Percentiles rank a stretch among this genome's conserved stretches.
phyloP scores from a whole-genome alignment of 2,329 filamentous ascomycete genomes.

The Stylonectria norvegica region DNA sequence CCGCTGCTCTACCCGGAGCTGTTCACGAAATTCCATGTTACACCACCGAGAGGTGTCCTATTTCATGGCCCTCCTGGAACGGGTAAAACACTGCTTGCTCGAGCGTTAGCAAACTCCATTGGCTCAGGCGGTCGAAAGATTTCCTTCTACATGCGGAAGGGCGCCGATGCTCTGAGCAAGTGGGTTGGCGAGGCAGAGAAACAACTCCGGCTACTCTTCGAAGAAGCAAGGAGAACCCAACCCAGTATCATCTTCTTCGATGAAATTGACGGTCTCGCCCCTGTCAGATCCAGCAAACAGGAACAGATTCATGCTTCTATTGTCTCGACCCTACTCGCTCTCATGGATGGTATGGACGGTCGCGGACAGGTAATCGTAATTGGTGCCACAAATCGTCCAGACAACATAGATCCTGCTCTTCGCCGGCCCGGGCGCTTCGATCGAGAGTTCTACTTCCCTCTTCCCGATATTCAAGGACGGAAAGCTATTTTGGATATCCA shows the following conservation, averaged over 20 bases:
- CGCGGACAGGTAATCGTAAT: conserved; percentile 97
- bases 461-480: conserved; percentile 77
- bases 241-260: conserved; percentile 99
- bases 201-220: conserved; percentile 88
- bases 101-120: conserved; percentile 87
- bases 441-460: conserved; percentile 94
- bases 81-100: conserved; percentile 93
- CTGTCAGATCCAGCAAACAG: conserved; percentile 94
- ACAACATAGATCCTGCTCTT: conserved; percentile 94
- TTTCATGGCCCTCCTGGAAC: conserved; percentile 98
- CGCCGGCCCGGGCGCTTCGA: conserved; percentile 93
- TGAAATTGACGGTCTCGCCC: conserved; percentile 94
- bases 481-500: conserved; percentile 92
- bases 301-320: conserved; percentile 99
- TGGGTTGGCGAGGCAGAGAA: conserved; percentile 98
- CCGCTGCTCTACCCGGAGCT: conserved; percentile 93
- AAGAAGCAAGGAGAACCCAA: conserved; percentile 91
- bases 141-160: conserved; percentile 99
- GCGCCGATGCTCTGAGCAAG: conserved; percentile 94
- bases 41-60: conserved; percentile 87
- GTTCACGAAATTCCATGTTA: conserved; percentile 87
- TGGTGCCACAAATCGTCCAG: conserved; percentile 94
- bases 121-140: conserved; percentile 89
- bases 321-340: conserved; percentile 84
- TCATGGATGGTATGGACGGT: conserved; percentile 99